A percentile compares a stretch with the other conserved stretches of the same genome.
These are phyloP conservation scores for Euphorbia schlechtendalii DNA, from an alignment of 441 rosid genomes.

Conservation along the genomic window DNA sequence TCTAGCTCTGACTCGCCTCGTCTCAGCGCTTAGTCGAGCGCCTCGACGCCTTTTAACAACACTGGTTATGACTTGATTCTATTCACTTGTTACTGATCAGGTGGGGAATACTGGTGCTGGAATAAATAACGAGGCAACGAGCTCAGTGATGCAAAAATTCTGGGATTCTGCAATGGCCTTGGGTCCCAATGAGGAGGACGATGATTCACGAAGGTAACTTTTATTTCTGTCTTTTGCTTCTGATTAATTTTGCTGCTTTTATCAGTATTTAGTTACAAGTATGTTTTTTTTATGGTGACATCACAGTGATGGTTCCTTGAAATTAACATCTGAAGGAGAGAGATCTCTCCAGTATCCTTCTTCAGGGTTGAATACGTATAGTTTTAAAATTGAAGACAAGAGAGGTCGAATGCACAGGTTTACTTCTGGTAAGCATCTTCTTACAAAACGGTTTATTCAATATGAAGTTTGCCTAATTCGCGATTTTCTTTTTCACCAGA, in stretches of 20 bases:
- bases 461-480: constrained; percentile 13
- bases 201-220: constrained; percentile 69
- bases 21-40: too few species aligned
- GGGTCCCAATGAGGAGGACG: constrained; percentile 71
- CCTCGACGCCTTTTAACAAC: too few species aligned
- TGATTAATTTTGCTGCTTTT: constrained; percentile 11
- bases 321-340: constrained; percentile 65
- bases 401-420: constrained; percentile 89
- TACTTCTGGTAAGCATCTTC: constrained; percentile 53
- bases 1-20: too few species aligned
- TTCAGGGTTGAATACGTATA: constrained; percentile 40
- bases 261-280: constrained; percentile 10
- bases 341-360: constrained; percentile 50
- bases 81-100: constrained; percentile 31
- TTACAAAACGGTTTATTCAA: too few species aligned
- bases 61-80: too few species aligned
- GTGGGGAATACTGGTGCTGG: constrained; percentile 73
- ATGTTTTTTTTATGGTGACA: constrained; percentile 13
- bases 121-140: constrained; percentile 59
- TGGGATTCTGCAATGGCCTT: constrained; percentile 97
- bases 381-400: constrained; percentile 85
- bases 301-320: constrained; percentile 78
- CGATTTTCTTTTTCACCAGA: constrained; percentile 35
- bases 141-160: constrained; percentile 92
- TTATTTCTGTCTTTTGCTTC: constrained; percentile 10